Evolutionary conservation across 495 filamentous ascomycete species (phyloP), one percentile per base, ranked within the genome.

Genomic region (Penicillium roqueforti): DNA sequence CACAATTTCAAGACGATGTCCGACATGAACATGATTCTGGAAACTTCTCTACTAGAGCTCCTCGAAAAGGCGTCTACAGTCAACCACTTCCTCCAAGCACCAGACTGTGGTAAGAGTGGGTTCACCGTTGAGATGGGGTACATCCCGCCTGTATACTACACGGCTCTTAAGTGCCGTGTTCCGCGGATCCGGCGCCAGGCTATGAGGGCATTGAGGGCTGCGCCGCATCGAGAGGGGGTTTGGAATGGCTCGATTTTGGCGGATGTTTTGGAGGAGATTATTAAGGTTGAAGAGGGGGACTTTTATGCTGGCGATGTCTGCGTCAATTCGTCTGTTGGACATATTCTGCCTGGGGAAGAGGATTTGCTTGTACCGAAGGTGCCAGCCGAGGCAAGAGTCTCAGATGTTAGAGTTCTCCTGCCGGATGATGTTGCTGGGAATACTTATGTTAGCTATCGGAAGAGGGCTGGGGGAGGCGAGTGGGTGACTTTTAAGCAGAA

Each of bases 111-210:
- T 4, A 51, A 52, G 28, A 44, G 68, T n/a, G 60, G 62, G 22
- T 74, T 71, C 22, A 70, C 72, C 25, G 58, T 71, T 8, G 79
- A 83, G 54, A 68, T 74, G 23, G 77, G 80, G 13, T 76, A 71
- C 47, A 76, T 81, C 7, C 68, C 75, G 8, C 77, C 79, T 0
- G 56, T 84, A 5, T 83, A 79, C 54, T 80, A 71, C 60, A 71
- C 73, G 0, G 78, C 77, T 1, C 51, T 80, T n/a, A 82, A 82
- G 55, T 85, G 82, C 49, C 80, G 80, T n/a, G 68, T 75, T n/a
- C 69, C 59, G 16, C 58, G 56, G 1, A 63, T 82, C 26, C 61
- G 81, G 37, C 58, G 62, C 4, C 63, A 74, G 6, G 80, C 80
- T 0, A 60, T 83, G 14, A 25, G 47, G 13, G 55, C 79, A 9